Percentiles rank a stretch among this genome's conserved stretches.
Conservation (phyloP, 345 rosid genomes). For the Geranium brycei region DNA sequence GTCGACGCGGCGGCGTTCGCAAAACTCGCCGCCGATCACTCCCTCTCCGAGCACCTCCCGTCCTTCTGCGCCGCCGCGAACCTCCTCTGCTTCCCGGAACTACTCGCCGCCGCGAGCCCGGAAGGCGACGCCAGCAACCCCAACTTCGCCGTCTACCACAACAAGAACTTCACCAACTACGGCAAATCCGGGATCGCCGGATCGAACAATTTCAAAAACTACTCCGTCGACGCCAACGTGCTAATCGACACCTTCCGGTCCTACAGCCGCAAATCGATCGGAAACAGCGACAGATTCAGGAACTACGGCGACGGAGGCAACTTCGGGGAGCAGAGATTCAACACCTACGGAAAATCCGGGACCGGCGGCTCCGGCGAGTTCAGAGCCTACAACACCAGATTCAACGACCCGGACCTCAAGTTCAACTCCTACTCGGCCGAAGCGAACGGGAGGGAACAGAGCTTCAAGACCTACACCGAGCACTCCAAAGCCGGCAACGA, state of each 20-base stretch:
- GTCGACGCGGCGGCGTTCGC: slow-evolving; percentile 34
- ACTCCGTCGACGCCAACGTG: slow-evolving; percentile 30
- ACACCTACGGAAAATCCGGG: slow-evolving; percentile 36
- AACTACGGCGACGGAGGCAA: slow-evolving; percentile 41
- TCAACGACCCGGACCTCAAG: slow-evolving; percentile 44
- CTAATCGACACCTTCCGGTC: slow-evolving; percentile 28
- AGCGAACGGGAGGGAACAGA: slow-evolving; percentile 24
- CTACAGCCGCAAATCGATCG: slow-evolving; percentile 28
- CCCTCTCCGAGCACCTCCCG: slow-evolving; percentile 33
- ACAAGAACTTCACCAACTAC: slow-evolving; percentile 36
- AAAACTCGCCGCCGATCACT: slow-evolving; percentile 26
- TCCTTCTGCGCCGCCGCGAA: slow-evolving; percentile 47
- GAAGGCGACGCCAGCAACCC: slow-evolving; percentile 16
- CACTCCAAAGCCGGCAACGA: slow-evolving; percentile 42
- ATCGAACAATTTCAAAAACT: slow-evolving; percentile 41
- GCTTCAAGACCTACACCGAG: slow-evolving; percentile 32
- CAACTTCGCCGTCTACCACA: slow-evolving; percentile 29
- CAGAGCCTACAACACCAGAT: slow-evolving; percentile 25
- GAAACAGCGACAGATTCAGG: slow-evolving; percentile 28
- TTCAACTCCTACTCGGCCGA: slow-evolving; percentile 33
- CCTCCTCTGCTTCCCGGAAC: slow-evolving; percentile 41
- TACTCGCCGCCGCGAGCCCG: not conserved
- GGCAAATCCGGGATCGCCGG: slow-evolving; percentile 30
- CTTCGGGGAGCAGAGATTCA: slow-evolving; percentile 19
- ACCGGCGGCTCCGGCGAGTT: slow-evolving; percentile 47